phyloP scores from a whole-genome alignment of 2,329 filamentous ascomycete species.

The Aureobasidium sp. region DNA sequence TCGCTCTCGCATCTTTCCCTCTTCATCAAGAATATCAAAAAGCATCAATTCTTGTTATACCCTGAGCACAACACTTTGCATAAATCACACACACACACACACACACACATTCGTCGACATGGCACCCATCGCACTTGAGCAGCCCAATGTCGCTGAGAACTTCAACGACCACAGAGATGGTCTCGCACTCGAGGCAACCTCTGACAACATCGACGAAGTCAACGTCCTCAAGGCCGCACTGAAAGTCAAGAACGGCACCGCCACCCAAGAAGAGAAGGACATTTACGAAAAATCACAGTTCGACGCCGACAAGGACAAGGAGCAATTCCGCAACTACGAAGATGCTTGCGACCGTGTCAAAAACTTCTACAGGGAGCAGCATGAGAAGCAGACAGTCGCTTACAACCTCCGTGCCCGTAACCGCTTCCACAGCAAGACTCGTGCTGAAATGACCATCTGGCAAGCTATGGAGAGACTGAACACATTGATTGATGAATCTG shows the following conservation, averaged over 20 bases:
- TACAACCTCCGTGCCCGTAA: slow-evolving; percentile 79
- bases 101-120: slow-evolving; percentile 23
- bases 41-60: neutral
- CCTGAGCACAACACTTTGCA: neutral
- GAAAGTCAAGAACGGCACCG: slow-evolving; percentile 40
- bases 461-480: slow-evolving; percentile 89
- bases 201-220: slow-evolving; percentile 52
- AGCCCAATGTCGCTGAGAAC: slow-evolving; percentile 33
- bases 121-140: slow-evolving; percentile 38
- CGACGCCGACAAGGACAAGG: slow-evolving; percentile 69
- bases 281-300: slow-evolving; percentile 56
- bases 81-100: neutral
- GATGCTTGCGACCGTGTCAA: slow-evolving; percentile 77
- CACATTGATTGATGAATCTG: slow-evolving; percentile 81
- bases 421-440: slow-evolving; percentile 56
- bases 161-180: slow-evolving; percentile 46
- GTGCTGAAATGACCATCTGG: slow-evolving; percentile 78
- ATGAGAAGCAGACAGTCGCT: slow-evolving; percentile 65
- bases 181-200: slow-evolving; percentile 48
- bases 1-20: neutral
- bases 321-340: slow-evolving; percentile 73
- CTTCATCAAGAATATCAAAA: neutral
- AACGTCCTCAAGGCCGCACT: slow-evolving; percentile 51
- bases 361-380: slow-evolving; percentile 70
- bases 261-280: slow-evolving; percentile 37